Evolutionary conservation across 2,329 filamentous ascomycete genomes (phyloP).

Genomic region (Ophiostoma triangulosporum): DNA sequence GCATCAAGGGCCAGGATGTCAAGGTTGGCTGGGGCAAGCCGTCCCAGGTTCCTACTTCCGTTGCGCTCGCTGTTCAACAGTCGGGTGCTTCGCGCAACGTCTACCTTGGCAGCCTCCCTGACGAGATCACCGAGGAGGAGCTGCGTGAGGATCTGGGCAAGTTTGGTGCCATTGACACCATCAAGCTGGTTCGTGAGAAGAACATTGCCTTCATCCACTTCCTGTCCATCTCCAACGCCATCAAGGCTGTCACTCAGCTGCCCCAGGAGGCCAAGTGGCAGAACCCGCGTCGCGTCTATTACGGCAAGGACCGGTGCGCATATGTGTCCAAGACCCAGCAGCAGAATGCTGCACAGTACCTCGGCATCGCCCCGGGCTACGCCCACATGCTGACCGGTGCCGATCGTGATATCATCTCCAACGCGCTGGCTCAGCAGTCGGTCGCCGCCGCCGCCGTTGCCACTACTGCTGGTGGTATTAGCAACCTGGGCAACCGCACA

Average conservation of each 20-base stretch:
- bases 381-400: constrained; percentile 92
- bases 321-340: constrained; percentile 99
- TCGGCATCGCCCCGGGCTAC: constrained; percentile 92
- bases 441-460: constrained; percentile 93
- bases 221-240: constrained; percentile 90
- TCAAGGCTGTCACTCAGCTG: constrained; percentile 93
- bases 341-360: constrained; percentile 95
- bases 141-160: constrained; percentile 89
- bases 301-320: constrained; percentile 94
- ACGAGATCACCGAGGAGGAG: constrained; percentile 84
- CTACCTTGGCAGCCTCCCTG: constrained; percentile 83
- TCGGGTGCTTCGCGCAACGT: constrained; percentile 94
- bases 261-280: constrained; percentile 97
- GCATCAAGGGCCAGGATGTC: constrained; percentile 97
- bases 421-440: constrained; percentile 90
- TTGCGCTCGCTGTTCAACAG: constrained; percentile 94
- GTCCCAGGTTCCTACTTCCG: constrained; percentile 92
- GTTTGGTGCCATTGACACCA: constrained; percentile 90
- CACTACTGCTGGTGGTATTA: constrained; percentile 89
- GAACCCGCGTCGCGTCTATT: constrained; percentile 87
- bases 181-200: constrained; percentile 97
- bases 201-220: constrained; percentile 97
- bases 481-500: constrained; percentile 92
- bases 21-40: constrained; percentile 99
- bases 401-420: constrained; percentile 92